Base-by-base conservation (phyloP, 2,329 filamentous ascomycete species). In the Penicillium freii region DNA sequence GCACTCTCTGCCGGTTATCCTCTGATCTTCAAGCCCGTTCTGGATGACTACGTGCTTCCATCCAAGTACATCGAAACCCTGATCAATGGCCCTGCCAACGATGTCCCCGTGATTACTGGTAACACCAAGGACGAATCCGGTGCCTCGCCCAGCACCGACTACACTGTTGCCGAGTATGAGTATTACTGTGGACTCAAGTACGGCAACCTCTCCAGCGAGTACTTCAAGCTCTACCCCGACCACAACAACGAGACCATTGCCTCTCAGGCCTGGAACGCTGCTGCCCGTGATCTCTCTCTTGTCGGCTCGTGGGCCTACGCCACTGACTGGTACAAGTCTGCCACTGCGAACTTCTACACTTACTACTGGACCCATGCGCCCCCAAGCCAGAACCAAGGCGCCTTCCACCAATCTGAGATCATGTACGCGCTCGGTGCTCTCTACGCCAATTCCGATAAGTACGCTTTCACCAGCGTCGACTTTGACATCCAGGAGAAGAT, bases 391-490 rank as follows among this genome's bases (percentile, higher is more conserved):
- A 34, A 48, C 46, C 61, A 63, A 53, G 75, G 75, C 8, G 74
- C 75, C 7, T 73, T 69, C 61, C 73, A 76, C 54, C 65, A 69
- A 61, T 71, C 71, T 1, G 75, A 77, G 65, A 73, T 77, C 54
- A 72, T 70, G 58, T 77, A 77, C 51, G 69, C 67, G 1, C 62
- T 75, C 25, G 75, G 76, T 56, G 69, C 70, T 31, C 63, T 77
- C 15, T 76, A 75, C 50, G 69, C 51, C 59, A 74, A 70, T 27
- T 61, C 51, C 9, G 65, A 67, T 5, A 58, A 56, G 5, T 72
- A 69, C 33, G 64, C 66, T 1, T 66, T 69, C 51, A 64, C 62
- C 17, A 36, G 54, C 3, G 43, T 44, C 29, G 72, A 75, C 56
- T 73, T 66, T 46, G 58, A 65, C 45, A 67, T 74, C 44, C 64